Evolutionary conservation across 1,284 basidiomycete species (phyloP).

Genomic region (Ceratobasidium sp.): DNA sequence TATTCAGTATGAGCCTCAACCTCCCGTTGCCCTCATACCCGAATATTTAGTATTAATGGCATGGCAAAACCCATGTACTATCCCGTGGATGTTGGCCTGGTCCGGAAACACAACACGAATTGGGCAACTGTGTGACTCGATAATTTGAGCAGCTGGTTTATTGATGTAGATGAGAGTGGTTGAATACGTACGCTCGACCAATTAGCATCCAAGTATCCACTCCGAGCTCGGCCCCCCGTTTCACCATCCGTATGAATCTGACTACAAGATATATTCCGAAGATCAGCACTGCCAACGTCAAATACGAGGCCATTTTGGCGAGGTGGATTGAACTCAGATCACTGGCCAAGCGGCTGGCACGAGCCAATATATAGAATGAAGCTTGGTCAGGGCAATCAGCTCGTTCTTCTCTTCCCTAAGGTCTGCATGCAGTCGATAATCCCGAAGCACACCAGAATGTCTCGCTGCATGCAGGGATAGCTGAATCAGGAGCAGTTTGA

Average conservation of each 20-base stretch:
- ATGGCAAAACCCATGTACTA: background rate
- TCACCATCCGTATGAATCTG: background rate
- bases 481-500: no score
- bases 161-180: background rate
- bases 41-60: background rate
- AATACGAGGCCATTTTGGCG: no score
- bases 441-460: no score
- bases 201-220: background rate
- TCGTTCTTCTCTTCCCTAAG: no score
- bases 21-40: background rate
- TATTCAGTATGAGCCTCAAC: background rate
- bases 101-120: background rate
- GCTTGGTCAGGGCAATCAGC: no score
- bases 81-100: background rate
- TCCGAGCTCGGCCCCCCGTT: background rate
- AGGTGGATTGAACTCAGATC: no score
- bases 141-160: background rate
- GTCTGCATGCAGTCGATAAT: no score
- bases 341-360: no score
- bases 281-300: no score
- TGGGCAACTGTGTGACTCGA: background rate
- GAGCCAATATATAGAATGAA: no score
- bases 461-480: no score
- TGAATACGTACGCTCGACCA: background rate
- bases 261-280: no score